These are phyloP conservation scores for Hirschioporus abietinus DNA, from an alignment of 768 basidiomycete species.

Conservation along the genomic window DNA sequence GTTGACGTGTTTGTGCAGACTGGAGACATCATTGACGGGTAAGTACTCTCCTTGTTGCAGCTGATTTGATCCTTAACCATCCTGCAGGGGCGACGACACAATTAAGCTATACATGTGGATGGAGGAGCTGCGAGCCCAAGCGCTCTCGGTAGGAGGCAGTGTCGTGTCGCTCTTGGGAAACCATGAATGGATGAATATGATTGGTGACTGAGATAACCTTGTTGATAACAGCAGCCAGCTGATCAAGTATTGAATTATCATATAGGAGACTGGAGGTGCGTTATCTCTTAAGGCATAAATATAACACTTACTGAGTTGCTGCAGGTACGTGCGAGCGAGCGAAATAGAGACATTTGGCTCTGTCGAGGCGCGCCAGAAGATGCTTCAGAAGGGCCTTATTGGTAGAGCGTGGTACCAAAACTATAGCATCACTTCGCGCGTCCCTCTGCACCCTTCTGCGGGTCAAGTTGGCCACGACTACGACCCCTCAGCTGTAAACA, in stretches of 20 bases:
- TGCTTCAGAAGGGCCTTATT: conserved; percentile 69
- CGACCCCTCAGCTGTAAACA: conserved; percentile 27
- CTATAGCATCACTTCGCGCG: conserved; percentile 74
- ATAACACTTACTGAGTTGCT: not conserved
- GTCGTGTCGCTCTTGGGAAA: conserved; percentile 84
- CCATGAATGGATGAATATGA: conserved; percentile 94
- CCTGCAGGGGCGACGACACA: conserved; percentile 78
- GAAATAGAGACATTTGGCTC: conserved; percentile 83
- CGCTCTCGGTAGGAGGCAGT: conserved; percentile 58
- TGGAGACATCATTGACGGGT: conserved; percentile 94
- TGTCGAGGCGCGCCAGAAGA: conserved; percentile 63
- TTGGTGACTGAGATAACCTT: conserved; percentile 39
- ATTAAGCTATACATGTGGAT: conserved; percentile 81
- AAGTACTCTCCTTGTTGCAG: too few relatives aligned
- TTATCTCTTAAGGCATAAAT: conserved; percentile 3
- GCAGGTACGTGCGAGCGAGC: conserved; percentile 75
- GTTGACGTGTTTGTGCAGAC: conserved; percentile 91
- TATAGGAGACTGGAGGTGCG: conserved; percentile 80
- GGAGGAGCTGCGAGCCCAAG: conserved; percentile 77
- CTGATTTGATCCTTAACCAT: conserved; percentile 7
- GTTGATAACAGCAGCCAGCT: not conserved
- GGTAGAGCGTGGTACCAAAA: conserved; percentile 81
- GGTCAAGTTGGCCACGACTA: conserved; percentile 59
- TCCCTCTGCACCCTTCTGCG: conserved; percentile 70
- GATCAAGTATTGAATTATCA: conserved; percentile 3